phyloP scores from a whole-genome alignment of 83 land plant genomes.

The Larix sibirica region DNA sequence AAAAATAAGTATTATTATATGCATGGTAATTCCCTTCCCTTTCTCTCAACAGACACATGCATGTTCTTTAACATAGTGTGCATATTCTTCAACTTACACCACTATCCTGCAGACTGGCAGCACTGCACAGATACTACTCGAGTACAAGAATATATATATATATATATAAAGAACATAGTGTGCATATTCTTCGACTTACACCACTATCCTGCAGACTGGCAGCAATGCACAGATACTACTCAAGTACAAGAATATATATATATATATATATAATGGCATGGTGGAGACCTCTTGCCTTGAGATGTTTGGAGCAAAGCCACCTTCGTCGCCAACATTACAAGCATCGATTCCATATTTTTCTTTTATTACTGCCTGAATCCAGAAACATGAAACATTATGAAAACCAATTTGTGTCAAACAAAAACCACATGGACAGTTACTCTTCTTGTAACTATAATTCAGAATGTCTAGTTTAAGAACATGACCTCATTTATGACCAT shows the following conservation, averaged over 20 bases:
- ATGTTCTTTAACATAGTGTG: not conserved
- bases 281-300: constrained; percentile 64
- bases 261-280: no score
- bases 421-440: not conserved
- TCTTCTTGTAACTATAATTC: not conserved
- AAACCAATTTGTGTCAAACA: not conserved
- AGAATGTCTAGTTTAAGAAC: not conserved
- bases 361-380: constrained; percentile 74
- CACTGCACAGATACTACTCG: not conserved
- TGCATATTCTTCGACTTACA: not conserved
- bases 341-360: constrained; percentile 92
- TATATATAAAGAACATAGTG: not conserved
- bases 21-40: not conserved
- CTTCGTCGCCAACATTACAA: constrained; percentile 98
- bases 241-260: not conserved
- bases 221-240: not conserved
- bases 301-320: constrained; percentile 95
- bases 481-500: not conserved
- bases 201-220: constrained; percentile 5
- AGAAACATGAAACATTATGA: not conserved
- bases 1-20: not conserved
- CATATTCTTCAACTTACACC: not conserved
- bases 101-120: constrained; percentile 5
- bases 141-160: not conserved
- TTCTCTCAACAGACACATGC: no score